Base-by-base conservation (phyloP, 2,329 filamentous ascomycete species). In the Xylariaceae sp. region DNA sequence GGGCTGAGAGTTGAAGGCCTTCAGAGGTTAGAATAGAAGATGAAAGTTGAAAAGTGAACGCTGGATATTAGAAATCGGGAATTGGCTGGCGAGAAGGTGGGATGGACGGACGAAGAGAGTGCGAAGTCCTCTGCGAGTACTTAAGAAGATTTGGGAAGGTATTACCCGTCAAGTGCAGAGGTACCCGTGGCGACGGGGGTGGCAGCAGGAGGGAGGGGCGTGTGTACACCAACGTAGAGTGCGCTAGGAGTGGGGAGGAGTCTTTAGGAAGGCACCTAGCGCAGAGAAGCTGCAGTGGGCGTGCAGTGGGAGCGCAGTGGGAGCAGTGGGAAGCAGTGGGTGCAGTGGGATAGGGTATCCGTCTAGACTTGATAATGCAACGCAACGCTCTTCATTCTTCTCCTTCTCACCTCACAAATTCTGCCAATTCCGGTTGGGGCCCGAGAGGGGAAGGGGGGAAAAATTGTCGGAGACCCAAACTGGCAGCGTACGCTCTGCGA, bases 281-380 rank as follows among this genome's bases (percentile, higher is more conserved):
- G 23, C 23, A 30, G 23, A 30, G 23, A 30, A 30, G 23, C 23
- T 30, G 23, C 23, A 30, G 37, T 42, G 37, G 37, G 37, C 37
- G 17, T 10, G 49, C 4, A 56, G 45, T 53, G 17, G 50, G 49
- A 44, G 37, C 37, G 23, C 35, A 23, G 4, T 18, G 44, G 35
- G 13, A 7, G 30, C 11, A 17, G 44, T 53, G 53, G 37, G 37
- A 44, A 50, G 23, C 52, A 15, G 50, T 35, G 47, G 58, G 54
- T 44, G 23, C 52, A 15, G 50, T 35, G 47, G 58, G 54, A 56
- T 51, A n/a, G 52, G 47, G 55, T 57, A 18, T 58, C 62, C 56
- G 55, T 56, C 57, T 57, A 53, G 55, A 56, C 58, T 57, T 64
- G 58, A 57, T 51, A 52, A 61, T 57, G 53, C 47, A 42, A 57